phyloP scores from a whole-genome alignment of 1,284 basidiomycete genomes.

The Inonotus obliquus region DNA sequence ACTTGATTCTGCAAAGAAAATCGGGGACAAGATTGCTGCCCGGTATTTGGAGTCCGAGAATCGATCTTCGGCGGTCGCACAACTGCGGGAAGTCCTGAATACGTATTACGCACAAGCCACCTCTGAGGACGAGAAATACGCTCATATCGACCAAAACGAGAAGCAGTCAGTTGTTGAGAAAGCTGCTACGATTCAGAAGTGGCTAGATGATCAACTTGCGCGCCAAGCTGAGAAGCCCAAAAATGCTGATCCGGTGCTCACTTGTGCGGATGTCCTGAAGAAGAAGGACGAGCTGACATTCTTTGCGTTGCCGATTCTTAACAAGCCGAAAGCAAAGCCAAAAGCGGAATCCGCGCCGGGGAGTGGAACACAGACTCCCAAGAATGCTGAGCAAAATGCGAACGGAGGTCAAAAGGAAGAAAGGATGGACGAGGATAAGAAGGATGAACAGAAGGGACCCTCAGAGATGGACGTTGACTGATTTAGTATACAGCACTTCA shows the following conservation, averaged over 20 bases:
- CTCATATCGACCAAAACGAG: constrained; percentile 87
- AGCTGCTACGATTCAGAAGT: constrained; percentile 80
- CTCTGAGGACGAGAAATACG: constrained; percentile 75
- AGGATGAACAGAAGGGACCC: constrained; percentile 39
- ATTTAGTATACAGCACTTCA: background rate
- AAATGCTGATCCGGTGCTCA: constrained; percentile 82
- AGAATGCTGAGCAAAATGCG: constrained; percentile 49
- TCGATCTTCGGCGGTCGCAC: constrained; percentile 63
- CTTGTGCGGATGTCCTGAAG: constrained; percentile 76
- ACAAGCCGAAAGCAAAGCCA: constrained; percentile 83
- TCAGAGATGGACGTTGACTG: constrained; percentile 82
- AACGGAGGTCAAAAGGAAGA: constrained; percentile 36
- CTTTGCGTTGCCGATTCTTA: constrained; percentile 79
- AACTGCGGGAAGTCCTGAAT: constrained; percentile 83
- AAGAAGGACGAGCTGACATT: constrained; percentile 87
- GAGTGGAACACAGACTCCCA: constrained; percentile 59
- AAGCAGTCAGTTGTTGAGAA: constrained; percentile 80
- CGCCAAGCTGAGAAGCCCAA: constrained; percentile 84
- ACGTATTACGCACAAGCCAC: constrained; percentile 79
- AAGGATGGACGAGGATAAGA: constrained; percentile 35
- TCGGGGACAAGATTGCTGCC: constrained; percentile 81
- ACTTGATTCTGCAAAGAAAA: constrained; percentile 73
- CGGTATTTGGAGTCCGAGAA: constrained; percentile 82
- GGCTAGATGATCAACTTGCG: constrained; percentile 87
- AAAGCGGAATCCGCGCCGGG: constrained; percentile 46